Base-by-base conservation (phyloP, 371 early-diverging fungal genomes). In the Actinomortierella ambigua region DNA sequence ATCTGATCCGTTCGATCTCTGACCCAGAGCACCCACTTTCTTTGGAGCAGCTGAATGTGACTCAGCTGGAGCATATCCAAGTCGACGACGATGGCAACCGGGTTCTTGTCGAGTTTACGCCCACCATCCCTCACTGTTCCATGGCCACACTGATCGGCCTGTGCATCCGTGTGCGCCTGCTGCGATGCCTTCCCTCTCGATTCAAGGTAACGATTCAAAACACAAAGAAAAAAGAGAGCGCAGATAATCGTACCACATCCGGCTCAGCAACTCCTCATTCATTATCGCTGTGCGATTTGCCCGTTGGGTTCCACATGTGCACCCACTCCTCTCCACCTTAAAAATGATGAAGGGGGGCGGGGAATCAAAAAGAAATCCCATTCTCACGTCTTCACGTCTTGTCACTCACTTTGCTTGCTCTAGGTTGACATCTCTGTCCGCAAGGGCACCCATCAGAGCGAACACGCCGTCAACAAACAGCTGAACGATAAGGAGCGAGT, bases 81-180 rank as follows among this genome's bases (percentile, higher is more conserved):
- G 94, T 98, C 3, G 86, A 90, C 62, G 86, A 92, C 68, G 79
- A 81, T 5, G 59, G 61, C 28, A 88, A 82, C 76, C 84, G 77
- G 47, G 81, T 97, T 20, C 62, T 81, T 13, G 91, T 96, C 54
- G 87, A 88, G 70, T 94, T 99, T 71, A 96, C 95, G 9, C 99
- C 99, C 1, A 99, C 99, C 3, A 99, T 99, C 69, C 99, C 99
- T 46, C 99, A 99, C 79, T 99, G 99, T 80, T 96, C 97, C 20
- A 98, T 99, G 99, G 99, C 99, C 13, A 98, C 99, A 18, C 77
- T 99, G 56, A 99, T 99, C 79, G 99, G 99, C 0, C 87, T 99
- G 22, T 95, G 95, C 76, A 97, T 99, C 53, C 92, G 97, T 18
- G 97, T 97, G 26, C 86, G 96, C 44, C 77, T 99, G 54, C 68